Percentiles rank a stretch among this genome's conserved stretches.
phyloP scores from a whole-genome alignment of 306 rosid species.

The Alnus glutinosa region DNA sequence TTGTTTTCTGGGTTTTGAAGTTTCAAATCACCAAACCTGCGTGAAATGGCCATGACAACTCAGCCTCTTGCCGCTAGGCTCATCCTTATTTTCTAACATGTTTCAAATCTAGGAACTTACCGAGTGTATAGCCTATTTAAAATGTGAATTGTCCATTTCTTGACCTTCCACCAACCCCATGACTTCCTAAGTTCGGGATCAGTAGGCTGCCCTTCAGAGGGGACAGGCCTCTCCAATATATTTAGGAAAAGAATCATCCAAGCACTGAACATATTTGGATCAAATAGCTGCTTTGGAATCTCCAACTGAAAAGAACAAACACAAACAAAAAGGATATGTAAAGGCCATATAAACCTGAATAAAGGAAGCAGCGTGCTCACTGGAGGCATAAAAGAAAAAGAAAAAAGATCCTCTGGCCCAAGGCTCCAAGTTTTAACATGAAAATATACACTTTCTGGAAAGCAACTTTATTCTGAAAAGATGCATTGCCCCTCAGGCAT shows the following conservation, averaged over 20 bases:
- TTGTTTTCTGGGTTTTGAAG: conserved; percentile 88
- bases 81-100: conserved; percentile 2
- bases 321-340: conserved; percentile 6
- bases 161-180: conserved; percentile 99
- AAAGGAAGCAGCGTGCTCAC: background rate
- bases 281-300: conserved; percentile 90
- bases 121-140: conserved; percentile 89
- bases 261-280: conserved; percentile 77
- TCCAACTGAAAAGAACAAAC: conserved; percentile 68
- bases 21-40: conserved; percentile 95
- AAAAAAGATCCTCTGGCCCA: background rate
- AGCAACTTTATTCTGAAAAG: background rate
- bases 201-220: conserved; percentile 84
- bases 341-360: background rate
- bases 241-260: conserved; percentile 92
- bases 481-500: background rate
- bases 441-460: background rate
- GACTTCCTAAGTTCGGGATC: conserved; percentile 85
- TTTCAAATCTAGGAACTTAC: conserved; percentile 38
- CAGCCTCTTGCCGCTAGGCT: background rate
- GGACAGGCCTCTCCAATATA: conserved; percentile 89
- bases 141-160: conserved; percentile 98
- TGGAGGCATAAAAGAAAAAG: background rate
- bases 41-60: background rate
- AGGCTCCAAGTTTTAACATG: background rate